Conservation (phyloP, 257 asterid genomes). For the Nicotiana tomentosiformis region DNA sequence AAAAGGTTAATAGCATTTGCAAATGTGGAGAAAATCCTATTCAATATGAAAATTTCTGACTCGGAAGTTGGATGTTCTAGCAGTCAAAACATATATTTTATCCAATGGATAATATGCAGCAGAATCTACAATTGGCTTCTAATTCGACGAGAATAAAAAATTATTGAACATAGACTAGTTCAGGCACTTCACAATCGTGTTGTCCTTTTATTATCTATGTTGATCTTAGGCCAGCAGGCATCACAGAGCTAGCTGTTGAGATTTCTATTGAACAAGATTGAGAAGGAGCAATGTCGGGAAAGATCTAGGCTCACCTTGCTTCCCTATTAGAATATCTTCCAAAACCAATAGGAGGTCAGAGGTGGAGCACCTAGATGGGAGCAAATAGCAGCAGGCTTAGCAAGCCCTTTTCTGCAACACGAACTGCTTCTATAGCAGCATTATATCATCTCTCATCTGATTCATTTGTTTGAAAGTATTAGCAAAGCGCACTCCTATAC, state of each 20-base stretch:
- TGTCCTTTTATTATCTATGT: neutral
- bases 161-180: too few species aligned
- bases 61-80: neutral
- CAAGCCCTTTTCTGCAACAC: slow-evolving; percentile 62
- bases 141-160: too few species aligned
- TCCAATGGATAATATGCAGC: neutral
- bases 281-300: neutral
- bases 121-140: neutral
- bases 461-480: neutral
- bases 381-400: slow-evolving; percentile 83
- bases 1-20: neutral
- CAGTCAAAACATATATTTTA: neutral
- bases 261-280: neutral
- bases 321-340: slow-evolving; percentile 77
- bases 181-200: neutral
- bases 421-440: slow-evolving; percentile 31
- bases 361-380: slow-evolving; percentile 93
- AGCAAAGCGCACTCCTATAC: too few species aligned
- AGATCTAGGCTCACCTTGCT: slow-evolving; percentile 40
- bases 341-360: slow-evolving; percentile 52
- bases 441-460: neutral
- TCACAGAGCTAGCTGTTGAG: neutral
- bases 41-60: neutral
- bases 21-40: neutral
- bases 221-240: neutral